phyloP scores from a whole-genome alignment of 2,329 filamentous ascomycete genomes.

The Hymenoscyphus repandus region DNA sequence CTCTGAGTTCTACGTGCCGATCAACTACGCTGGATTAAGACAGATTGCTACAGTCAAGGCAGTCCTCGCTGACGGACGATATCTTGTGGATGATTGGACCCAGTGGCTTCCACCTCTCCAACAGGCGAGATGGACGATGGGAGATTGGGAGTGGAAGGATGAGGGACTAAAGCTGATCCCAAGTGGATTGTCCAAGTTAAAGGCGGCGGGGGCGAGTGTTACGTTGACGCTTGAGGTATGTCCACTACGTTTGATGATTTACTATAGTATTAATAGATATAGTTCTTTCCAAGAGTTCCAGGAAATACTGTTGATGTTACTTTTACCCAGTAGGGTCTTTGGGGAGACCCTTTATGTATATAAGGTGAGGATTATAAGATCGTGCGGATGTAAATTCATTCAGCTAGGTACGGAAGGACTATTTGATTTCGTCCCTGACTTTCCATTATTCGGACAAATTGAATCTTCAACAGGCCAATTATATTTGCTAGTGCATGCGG shows the following conservation, averaged over 20 bases:
- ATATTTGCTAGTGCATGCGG: no score
- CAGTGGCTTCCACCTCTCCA: conserved; percentile 47
- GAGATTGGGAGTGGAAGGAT: conserved; percentile 44
- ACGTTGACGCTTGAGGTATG: conserved; percentile 42
- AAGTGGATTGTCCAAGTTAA: conserved; percentile 41
- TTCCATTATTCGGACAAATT: no score
- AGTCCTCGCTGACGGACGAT: conserved; percentile 41
- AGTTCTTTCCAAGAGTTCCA: conserved; percentile 5
- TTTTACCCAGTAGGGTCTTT: background rate
- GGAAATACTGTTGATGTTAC: conserved; percentile 1
- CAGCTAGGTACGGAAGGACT: no score
- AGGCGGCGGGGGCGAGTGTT: conserved; percentile 38
- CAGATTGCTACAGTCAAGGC: conserved; percentile 47
- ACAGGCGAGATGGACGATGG: conserved; percentile 44
- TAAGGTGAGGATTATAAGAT: no score
- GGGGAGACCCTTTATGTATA: no score
- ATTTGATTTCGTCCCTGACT: no score
- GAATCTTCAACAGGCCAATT: no score
- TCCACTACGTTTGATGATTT: background rate
- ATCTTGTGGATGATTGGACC: conserved; percentile 53
- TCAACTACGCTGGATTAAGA: conserved; percentile 47
- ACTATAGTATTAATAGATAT: background rate
- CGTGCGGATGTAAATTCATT: no score
- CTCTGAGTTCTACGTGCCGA: conserved; percentile 39
- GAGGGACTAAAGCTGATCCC: conserved; percentile 42